phyloP scores from a whole-genome alignment of 257 asterid genomes.

The Gentiana dahurica region DNA sequence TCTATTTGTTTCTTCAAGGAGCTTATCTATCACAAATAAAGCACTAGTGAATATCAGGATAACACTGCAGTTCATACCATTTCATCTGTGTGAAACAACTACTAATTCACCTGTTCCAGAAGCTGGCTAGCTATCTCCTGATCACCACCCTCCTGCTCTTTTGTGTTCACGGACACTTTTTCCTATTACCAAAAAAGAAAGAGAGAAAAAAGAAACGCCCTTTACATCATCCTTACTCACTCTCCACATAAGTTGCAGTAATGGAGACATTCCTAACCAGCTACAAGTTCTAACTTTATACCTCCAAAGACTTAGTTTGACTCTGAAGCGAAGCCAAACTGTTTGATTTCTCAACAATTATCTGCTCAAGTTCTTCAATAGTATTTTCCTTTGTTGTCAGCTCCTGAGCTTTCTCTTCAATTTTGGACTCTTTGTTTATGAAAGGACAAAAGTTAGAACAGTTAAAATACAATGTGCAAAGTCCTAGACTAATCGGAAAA shows the following conservation, averaged over 20 bases:
- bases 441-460: not conserved
- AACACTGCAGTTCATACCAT: not conserved
- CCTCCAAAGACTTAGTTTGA: conserved; percentile 23
- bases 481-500: not conserved
- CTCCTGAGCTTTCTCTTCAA: conserved; percentile 21
- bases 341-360: conserved; percentile 25
- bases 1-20: conserved; percentile 30
- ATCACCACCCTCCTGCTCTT: conserved; percentile 23
- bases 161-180: conserved; percentile 19
- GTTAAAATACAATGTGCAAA: not conserved
- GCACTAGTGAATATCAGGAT: not conserved
- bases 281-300: conserved; percentile 5
- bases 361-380: conserved; percentile 23
- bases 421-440: conserved; percentile 19
- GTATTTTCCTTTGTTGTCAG: conserved; percentile 26
- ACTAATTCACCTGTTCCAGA: conserved; percentile 27
- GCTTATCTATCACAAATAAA: conserved; percentile 21
- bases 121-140: conserved; percentile 23
- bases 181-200: conserved; percentile 11
- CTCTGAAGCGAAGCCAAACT: conserved; percentile 27
- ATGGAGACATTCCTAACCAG: not conserved
- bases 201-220: too few relatives aligned
- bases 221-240: not conserved
- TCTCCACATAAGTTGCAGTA: not conserved
- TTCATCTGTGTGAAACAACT: not conserved